Conservation (phyloP, 225 moss, liverwort and hornwort genomes). For the Polytrichum formosum region DNA sequence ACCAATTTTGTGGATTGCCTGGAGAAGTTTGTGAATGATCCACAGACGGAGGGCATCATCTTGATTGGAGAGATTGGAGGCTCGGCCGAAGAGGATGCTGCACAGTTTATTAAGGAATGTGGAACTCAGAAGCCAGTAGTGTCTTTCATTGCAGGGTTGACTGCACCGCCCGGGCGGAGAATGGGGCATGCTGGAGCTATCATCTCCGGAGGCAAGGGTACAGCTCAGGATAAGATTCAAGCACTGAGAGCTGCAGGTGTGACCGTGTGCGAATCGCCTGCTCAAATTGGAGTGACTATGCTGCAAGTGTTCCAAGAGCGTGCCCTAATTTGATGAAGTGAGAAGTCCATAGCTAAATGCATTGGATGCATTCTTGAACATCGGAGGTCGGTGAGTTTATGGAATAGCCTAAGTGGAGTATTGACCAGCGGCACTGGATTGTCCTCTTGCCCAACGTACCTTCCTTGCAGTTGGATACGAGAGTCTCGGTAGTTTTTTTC, state of each 20-base stretch:
- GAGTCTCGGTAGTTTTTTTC: neutral
- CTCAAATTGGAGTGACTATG: slow-evolving; percentile 76
- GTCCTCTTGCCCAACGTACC: neutral
- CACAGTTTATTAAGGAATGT: slow-evolving; percentile 76
- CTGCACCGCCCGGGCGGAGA: slow-evolving; percentile 92
- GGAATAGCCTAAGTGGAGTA: slow-evolving; percentile 2
- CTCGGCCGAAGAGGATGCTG: slow-evolving; percentile 71
- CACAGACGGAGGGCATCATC: slow-evolving; percentile 94
- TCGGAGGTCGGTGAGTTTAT: neutral
- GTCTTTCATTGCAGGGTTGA: slow-evolving; percentile 93
- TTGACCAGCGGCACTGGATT: neutral
- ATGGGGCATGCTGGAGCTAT: slow-evolving; percentile 99
- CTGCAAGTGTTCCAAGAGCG: slow-evolving; percentile 83
- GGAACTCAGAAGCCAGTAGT: slow-evolving; percentile 93
- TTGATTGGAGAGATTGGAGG: slow-evolving; percentile 81
- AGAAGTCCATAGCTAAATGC: neutral
- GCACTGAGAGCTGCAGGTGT: slow-evolving; percentile 87
- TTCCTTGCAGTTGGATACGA: neutral
- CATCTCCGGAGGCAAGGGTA: slow-evolving; percentile 94
- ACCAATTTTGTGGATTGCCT: slow-evolving; percentile 96
- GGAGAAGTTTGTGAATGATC: slow-evolving; percentile 88
- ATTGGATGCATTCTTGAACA: slow-evolving; percentile 1
- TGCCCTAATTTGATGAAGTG: slow-evolving; percentile 37
- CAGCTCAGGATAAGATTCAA: slow-evolving; percentile 87
- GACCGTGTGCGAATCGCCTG: slow-evolving; percentile 84